Evolutionary conservation across 2,329 filamentous ascomycete species (phyloP), one percentile per base, ranked within the genome.

Genomic region (Ophiostoma himal-ulmi): DNA sequence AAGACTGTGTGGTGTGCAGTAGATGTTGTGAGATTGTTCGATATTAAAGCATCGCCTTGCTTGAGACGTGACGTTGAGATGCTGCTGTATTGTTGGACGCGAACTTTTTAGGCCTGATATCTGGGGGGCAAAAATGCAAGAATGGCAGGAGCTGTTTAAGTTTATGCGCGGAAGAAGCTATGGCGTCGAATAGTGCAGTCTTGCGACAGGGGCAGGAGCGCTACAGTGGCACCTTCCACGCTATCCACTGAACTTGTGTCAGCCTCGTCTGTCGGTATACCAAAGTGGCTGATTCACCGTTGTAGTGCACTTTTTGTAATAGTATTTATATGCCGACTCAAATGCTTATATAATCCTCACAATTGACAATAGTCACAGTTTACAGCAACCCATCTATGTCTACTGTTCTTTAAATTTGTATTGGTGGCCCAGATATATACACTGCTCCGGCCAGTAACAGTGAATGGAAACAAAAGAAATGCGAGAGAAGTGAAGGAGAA

Each of bases 401-500:
- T 64, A 64, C 13, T 62, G 6, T 62, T 66, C 41, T 30, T 66
- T 60, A 60, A 60, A 13, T 57, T 57, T 60, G 60, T n/a, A 37
- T 64, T 64, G 60, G 10, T 34, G 57, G 65, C 66, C 36, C 39
- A 57, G 34, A 68, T 70, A 69, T 70, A 68, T 67, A 71, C 69
- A 69, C 52, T 70, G 66, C 57, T 34, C n/a, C 64, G 26, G 39
- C 68, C 67, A 37, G 66, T 41, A 65, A 66, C 66, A 41, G 39
- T 65, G 39, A 52, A 64, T 36, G 54, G 14, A 13, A 67, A 68
- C 67, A 70, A 26, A 39, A 65, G 22, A 64, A 65, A 57, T 44
- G 37, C 65, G 65, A 62, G 48, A 37, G 30, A 22, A 66, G 17
- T 34, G 5, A 34, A 20, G 13, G 34, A 67, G 65, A 48, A 37